Evolutionary conservation across 2,329 filamentous ascomycete species (phyloP).

Genomic region (Paraphaeosphaeria minitans): DNA sequence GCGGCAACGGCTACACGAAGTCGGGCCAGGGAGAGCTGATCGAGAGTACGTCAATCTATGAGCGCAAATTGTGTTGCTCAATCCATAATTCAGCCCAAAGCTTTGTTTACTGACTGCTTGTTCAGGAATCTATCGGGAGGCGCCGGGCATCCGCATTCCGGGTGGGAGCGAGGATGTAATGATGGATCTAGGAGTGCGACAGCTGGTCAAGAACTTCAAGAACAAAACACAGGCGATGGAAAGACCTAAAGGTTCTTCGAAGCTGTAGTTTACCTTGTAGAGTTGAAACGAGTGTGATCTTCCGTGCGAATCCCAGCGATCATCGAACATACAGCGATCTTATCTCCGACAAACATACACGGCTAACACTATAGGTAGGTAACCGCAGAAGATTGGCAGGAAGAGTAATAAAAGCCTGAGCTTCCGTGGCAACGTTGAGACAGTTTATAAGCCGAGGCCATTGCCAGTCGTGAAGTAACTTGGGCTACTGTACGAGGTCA

Average conservation of each 20-base stretch:
- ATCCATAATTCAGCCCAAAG: not conserved
- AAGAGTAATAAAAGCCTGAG: no score
- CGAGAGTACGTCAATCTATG: conserved; percentile 28
- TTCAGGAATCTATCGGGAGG: conserved; percentile 66
- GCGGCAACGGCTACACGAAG: conserved; percentile 73
- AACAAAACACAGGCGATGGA: conserved; percentile 59
- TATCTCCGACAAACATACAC: no score
- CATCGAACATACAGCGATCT: not conserved
- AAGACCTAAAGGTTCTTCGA: conserved; percentile 45
- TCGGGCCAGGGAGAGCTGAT: conserved; percentile 70
- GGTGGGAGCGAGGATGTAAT: conserved; percentile 76
- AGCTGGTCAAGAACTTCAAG: conserved; percentile 72
- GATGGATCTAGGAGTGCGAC: conserved; percentile 70
- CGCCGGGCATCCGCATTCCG: conserved; percentile 64
- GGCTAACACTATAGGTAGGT: no score
- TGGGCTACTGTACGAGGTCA: no score
- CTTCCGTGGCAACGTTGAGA: no score
- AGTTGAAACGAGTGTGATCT: not conserved
- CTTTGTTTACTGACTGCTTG: conserved; percentile 15
- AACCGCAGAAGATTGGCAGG: no score
- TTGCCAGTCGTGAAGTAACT: no score
- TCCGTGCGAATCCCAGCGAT: not conserved
- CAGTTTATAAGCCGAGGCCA: no score
- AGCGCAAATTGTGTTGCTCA: not conserved
- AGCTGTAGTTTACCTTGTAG: conserved; percentile 35